A percentile compares a stretch with the other conserved stretches of the same genome.
These are phyloP conservation scores for Nicotiana sylvestris DNA, from an alignment of 257 asterid species.

Conservation along the genomic window DNA sequence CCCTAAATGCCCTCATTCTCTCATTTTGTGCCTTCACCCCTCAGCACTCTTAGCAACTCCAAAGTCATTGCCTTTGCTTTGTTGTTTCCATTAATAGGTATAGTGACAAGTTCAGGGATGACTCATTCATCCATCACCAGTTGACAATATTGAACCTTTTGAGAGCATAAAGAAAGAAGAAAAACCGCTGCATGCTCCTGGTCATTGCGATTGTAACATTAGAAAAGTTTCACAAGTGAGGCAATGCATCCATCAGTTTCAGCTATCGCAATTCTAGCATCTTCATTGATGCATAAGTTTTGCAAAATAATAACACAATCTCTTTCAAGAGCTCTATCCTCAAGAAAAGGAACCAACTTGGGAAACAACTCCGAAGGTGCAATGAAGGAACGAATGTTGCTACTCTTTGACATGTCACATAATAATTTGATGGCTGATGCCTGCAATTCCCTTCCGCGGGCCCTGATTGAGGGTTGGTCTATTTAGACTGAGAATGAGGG, in stretches of 20 bases:
- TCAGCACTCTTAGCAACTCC: slow-evolving; percentile 62
- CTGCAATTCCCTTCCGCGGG: slow-evolving; percentile 36
- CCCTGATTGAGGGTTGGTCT: too few relatives aligned
- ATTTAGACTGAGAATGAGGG: too few relatives aligned
- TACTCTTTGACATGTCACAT: slow-evolving; percentile 41
- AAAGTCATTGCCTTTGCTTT: slow-evolving; percentile 56
- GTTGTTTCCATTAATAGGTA: slow-evolving; percentile 55
- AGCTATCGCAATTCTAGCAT: slow-evolving; percentile 38
- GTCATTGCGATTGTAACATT: slow-evolving; percentile 40
- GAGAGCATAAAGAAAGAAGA: slow-evolving; percentile 69
- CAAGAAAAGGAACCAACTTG: slow-evolving; percentile 44
- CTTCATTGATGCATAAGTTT: slow-evolving; percentile 37
- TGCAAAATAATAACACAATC: slow-evolving; percentile 47
- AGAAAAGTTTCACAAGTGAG: slow-evolving; percentile 49
- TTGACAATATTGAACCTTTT: slow-evolving; percentile 37
- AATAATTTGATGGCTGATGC: slow-evolving; percentile 53
- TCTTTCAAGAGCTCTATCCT: slow-evolving; percentile 31
- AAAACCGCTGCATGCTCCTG: slow-evolving; percentile 67
- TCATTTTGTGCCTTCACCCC: slow-evolving; percentile 24
- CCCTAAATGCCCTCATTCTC: too few relatives aligned
- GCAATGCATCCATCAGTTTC: slow-evolving; percentile 63
- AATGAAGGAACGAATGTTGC: slow-evolving; percentile 27
- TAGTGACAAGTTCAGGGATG: slow-evolving; percentile 47
- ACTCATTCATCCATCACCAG: slow-evolving; percentile 66
- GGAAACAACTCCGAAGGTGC: slow-evolving; percentile 42